Evolutionary conservation across 192 early-diverging fungal genomes (phyloP).

Genomic region (Haplosporangium gracile): DNA sequence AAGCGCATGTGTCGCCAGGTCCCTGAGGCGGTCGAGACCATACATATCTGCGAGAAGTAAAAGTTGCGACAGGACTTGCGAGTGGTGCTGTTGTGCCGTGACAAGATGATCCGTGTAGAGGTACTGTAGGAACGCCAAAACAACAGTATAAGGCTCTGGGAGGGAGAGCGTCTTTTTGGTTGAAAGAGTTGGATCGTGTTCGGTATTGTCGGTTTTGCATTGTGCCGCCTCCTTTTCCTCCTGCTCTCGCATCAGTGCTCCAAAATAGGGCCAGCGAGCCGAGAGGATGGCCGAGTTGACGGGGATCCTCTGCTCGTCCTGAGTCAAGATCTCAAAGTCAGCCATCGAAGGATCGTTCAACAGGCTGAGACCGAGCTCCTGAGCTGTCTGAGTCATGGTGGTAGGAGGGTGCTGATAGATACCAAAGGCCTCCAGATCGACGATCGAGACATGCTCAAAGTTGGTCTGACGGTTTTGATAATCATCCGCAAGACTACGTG

Average conservation of each 20-base stretch:
- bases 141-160: constrained; percentile 61
- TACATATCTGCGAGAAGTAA: constrained; percentile 75
- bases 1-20: constrained; percentile 67
- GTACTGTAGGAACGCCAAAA: constrained; percentile 74
- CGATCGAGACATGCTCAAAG: constrained; percentile 74
- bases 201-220: constrained; percentile 37
- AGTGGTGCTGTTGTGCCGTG: constrained; percentile 75
- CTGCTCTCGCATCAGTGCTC: constrained; percentile 48
- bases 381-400: constrained; percentile 59
- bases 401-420: constrained; percentile 64
- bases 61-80: constrained; percentile 75
- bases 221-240: constrained; percentile 45
- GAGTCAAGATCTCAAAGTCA: constrained; percentile 60
- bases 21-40: constrained; percentile 67
- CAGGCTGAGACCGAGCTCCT: constrained; percentile 63
- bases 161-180: constrained; percentile 54
- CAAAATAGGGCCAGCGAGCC: constrained; percentile 64
- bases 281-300: constrained; percentile 61
- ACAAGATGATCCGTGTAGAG: constrained; percentile 78
- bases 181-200: constrained; percentile 46
- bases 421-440: constrained; percentile 80
- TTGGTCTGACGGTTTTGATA: constrained; percentile 83
- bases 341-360: constrained; percentile 60
- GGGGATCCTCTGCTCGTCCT: constrained; percentile 58
- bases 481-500: constrained; percentile 75